phyloP scores from a whole-genome alignment of 495 filamentous ascomycete genomes.

The Bryoglossum gracile region DNA sequence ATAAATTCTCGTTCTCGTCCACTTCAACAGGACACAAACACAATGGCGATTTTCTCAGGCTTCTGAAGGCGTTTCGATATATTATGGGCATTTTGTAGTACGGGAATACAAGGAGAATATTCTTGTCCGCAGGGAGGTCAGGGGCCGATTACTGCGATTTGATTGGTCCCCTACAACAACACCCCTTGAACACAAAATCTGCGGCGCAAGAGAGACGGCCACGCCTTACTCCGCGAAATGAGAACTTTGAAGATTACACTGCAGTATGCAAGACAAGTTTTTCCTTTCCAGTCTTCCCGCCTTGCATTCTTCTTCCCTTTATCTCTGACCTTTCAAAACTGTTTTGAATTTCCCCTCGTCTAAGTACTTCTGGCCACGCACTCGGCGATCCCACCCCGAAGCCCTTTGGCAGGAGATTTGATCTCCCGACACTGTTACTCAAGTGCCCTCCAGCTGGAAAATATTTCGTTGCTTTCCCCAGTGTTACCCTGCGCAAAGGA shows the following conservation, averaged over 20 bases:
- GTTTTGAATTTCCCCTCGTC: too few species aligned
- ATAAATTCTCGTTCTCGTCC: too few species aligned
- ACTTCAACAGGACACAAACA: too few species aligned
- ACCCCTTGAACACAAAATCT: conserved; percentile 4
- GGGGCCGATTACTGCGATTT: background rate
- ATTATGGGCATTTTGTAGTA: background rate
- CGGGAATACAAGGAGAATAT: background rate
- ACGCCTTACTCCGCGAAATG: conserved; percentile 2
- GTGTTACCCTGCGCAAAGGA: background rate
- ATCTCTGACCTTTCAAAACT: too few species aligned
- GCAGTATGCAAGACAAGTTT: too few species aligned
- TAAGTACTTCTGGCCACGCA: too few species aligned
- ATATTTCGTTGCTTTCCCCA: background rate
- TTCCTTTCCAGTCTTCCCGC: background rate
- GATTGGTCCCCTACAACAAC: conserved; percentile 2
- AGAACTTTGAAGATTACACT: conserved; percentile 1
- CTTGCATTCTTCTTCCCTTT: conserved; percentile 6
- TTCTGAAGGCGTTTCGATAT: background rate
- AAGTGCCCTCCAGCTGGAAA: background rate
- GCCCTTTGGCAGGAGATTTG: too few species aligned
- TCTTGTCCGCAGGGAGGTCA: background rate
- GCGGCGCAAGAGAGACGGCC: background rate
- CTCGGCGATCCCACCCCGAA: too few species aligned
- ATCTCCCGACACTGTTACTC: too few species aligned
- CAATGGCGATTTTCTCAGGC: background rate